Evolutionary conservation across 257 asterid species (phyloP), one percentile per base, ranked within the genome.

Genomic region (Gentiana macrophylla): DNA sequence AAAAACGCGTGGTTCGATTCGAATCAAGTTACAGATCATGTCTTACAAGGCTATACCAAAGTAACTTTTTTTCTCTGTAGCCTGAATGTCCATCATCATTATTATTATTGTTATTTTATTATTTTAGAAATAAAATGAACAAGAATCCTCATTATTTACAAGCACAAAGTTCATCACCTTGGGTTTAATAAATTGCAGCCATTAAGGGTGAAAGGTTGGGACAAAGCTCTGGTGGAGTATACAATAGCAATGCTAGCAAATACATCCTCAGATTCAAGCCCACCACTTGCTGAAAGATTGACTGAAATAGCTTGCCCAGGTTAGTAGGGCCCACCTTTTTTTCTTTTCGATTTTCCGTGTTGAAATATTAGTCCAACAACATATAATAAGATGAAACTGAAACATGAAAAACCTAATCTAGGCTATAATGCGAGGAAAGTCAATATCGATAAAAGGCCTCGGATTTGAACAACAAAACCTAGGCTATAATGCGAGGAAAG

Each of bases 191-290:
- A 55, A 63, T 45, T 72, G 65, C 83, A 91, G 98, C 94, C 97
- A 3, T 62, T 91, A 68, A 84, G 72, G 74, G 82, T 85, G 57
- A 91, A 87, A 71, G 95, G 85, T 69, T 91, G 98, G 98, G 98
- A 91, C 64, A 80, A 46, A 71, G 98, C 97, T 60, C 83, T 91
- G 36, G 85, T 63, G 54, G 98, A 91, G 60, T 80, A 69, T 81
- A 80, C 93, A 3, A 62, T 85, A 37, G 93, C 96, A 6, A 56
- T 84, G 93, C 77, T 91, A 37, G 71, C 95, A 52, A 90, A 81
- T 70, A 55, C 86, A 33, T 52, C 75, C 12, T 76, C 94, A 61
- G 65, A 68, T 52, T 49, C 70, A 57, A 82, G 86, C 68, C 78
- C 69, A 46, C 87, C 94, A 35, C 59, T 76, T 44, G 59, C 78